Conservation (phyloP, 108 stramenopile genomes). For the Aurantiochytrium sp. region DNA sequence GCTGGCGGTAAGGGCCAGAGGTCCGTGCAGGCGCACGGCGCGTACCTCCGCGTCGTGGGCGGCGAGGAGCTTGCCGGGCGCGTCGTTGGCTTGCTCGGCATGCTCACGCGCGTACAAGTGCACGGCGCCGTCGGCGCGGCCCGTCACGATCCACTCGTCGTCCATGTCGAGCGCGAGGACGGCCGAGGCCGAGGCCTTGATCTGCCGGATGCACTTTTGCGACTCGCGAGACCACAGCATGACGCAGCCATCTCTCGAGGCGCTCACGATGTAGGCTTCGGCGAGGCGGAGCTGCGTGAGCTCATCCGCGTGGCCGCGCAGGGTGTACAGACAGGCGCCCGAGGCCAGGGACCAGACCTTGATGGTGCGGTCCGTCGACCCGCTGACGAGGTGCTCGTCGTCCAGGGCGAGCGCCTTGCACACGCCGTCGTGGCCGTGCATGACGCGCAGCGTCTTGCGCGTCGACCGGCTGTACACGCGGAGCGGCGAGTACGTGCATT, state of each 20-base stretch:
- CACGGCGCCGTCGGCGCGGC: too few species aligned
- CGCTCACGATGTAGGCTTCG: not conserved
- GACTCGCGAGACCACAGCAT: not conserved
- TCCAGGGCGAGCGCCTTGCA: not conserved
- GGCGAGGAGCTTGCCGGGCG: too few species aligned
- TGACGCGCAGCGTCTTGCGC: not conserved
- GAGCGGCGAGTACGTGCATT: not conserved
- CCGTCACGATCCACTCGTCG: not conserved
- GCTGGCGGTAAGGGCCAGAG: too few species aligned
- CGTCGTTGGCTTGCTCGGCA: too few species aligned
- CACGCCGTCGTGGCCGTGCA: not conserved
- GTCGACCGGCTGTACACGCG: not conserved
- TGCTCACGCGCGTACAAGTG: too few species aligned
- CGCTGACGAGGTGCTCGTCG: not conserved
- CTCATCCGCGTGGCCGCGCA: constrained; percentile 63
- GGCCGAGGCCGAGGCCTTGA: not conserved
- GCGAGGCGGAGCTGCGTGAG: constrained; percentile 15
- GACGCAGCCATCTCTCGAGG: not conserved
- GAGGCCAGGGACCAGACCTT: not conserved
- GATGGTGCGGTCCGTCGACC: not conserved
- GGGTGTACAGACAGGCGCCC: constrained; percentile 51
- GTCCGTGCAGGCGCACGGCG: too few species aligned
- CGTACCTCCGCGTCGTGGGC: too few species aligned
- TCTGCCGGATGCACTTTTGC: not conserved
- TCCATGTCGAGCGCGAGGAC: not conserved